Evolutionary conservation across 495 filamentous ascomycete genomes (phyloP).

Genomic region (Cairneyella variabilis): DNA sequence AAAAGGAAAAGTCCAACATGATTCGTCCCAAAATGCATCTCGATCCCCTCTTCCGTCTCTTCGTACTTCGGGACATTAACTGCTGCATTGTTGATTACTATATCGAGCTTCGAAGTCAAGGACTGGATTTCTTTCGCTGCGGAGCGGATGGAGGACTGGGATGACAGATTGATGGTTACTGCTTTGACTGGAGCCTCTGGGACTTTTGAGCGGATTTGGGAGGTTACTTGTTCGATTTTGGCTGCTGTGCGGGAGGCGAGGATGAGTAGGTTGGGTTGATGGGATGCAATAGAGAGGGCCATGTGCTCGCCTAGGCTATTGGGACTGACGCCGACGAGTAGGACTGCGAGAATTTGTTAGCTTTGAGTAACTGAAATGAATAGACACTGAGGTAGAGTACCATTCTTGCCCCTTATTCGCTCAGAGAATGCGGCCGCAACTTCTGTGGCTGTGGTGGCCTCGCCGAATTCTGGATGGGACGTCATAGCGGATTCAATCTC

Average conservation of each 20-base stretch:
- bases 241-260: conserved; percentile 35
- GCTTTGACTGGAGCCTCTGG: background rate
- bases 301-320: conserved; percentile 43
- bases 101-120: conserved; percentile 26
- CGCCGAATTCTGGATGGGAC: conserved; percentile 36
- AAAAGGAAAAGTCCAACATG: conserved; percentile 57
- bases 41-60: conserved; percentile 33
- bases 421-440: conserved; percentile 39
- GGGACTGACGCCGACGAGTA: conserved; percentile 42
- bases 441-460: conserved; percentile 38
- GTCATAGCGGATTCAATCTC: conserved; percentile 1
- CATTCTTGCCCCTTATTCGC: conserved; percentile 33
- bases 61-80: conserved; percentile 13
- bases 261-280: conserved; percentile 37
- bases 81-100: conserved; percentile 29
- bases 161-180: conserved; percentile 1
- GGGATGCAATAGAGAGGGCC: conserved; percentile 39
- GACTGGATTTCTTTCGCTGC: conserved; percentile 26
- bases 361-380: too few species aligned
- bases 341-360: background rate
- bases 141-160: conserved; percentile 21
- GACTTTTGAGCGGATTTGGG: background rate
- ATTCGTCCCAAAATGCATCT: conserved; percentile 56
- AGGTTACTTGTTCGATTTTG: conserved; percentile 18
- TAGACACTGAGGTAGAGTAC: too few species aligned